These are phyloP conservation scores for Kickxella alabastrina DNA, from an alignment of 192 early-diverging fungal genomes.

Conservation along the genomic window DNA sequence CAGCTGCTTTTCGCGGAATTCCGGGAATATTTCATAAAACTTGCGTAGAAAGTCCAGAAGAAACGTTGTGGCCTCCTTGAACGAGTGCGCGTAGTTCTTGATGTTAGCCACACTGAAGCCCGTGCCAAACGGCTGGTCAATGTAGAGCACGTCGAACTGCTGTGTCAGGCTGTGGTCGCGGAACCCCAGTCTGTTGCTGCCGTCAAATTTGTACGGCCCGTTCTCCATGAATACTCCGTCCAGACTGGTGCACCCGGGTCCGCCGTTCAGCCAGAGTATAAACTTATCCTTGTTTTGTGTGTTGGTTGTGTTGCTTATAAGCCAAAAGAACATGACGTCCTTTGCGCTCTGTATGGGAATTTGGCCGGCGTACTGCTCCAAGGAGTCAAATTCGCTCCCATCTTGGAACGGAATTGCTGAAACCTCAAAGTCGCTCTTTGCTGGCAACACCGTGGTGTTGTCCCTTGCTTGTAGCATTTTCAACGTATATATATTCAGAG, in stretches of 20 bases:
- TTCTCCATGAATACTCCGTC: slow-evolving; percentile 69
- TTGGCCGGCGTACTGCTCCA: slow-evolving; percentile 45
- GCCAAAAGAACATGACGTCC: slow-evolving; percentile 54
- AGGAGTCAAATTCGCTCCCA: slow-evolving; percentile 19
- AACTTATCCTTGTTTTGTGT: slow-evolving; percentile 46
- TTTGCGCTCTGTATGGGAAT: slow-evolving; percentile 32
- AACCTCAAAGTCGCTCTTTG: slow-evolving; percentile 20
- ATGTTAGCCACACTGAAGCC: slow-evolving; percentile 46
- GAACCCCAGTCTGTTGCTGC: slow-evolving; percentile 21
- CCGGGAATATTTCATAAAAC: slow-evolving; percentile 59
- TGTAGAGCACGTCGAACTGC: slow-evolving; percentile 51
- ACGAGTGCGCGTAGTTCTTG: slow-evolving; percentile 17
- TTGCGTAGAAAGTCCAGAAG: slow-evolving; percentile 56
- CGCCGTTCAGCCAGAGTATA: slow-evolving; percentile 66
- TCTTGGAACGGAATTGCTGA: slow-evolving; percentile 34
- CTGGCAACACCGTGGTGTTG: slow-evolving; percentile 7
- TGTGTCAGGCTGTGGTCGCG: slow-evolving; percentile 43
- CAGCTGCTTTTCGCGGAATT: slow-evolving; percentile 49
- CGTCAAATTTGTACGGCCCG: slow-evolving; percentile 55
- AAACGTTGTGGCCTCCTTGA: slow-evolving; percentile 33
- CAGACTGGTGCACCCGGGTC: slow-evolving; percentile 59
- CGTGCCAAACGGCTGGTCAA: slow-evolving; percentile 69
- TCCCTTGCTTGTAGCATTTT: not conserved
- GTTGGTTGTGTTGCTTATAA: slow-evolving; percentile 50
- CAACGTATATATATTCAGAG: too few species aligned